phyloP scores from a whole-genome alignment of 805 yeast species.

The Sungouiella thailandica region DNA sequence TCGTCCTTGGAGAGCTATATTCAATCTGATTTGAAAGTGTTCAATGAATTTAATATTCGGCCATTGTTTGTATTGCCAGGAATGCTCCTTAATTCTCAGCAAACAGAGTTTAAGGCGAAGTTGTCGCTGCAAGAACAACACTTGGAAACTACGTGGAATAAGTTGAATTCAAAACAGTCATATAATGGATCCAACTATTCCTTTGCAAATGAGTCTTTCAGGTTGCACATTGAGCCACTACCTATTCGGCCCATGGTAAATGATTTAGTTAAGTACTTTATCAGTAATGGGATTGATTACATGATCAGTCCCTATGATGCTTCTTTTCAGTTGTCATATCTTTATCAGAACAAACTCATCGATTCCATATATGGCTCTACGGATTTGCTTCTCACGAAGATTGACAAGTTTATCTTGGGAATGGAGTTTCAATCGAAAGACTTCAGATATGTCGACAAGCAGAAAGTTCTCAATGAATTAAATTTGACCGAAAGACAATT shows the following conservation, averaged over 20 bases:
- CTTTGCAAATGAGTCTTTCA: constrained; percentile 41
- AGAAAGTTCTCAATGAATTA: constrained; percentile 55
- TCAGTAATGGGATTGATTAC: constrained; percentile 53
- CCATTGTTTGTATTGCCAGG: constrained; percentile 82
- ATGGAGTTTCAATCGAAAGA: constrained; percentile 63
- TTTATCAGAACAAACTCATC: constrained; percentile 50
- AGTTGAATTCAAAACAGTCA: constrained; percentile 23
- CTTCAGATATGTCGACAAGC: constrained; percentile 62
- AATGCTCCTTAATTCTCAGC: constrained; percentile 38
- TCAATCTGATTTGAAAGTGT: constrained; percentile 56
- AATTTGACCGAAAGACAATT: constrained; percentile 61
- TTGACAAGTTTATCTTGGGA: constrained; percentile 68
- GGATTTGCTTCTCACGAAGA: constrained; percentile 60
- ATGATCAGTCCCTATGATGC: constrained; percentile 80
- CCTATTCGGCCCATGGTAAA: constrained; percentile 46
- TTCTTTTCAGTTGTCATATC: constrained; percentile 72
- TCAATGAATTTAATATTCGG: constrained; percentile 58
- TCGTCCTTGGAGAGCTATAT: constrained; percentile 50
- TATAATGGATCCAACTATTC: constrained; percentile 17
- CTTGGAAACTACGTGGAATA: constrained; percentile 36
- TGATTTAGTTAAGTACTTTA: constrained; percentile 55
- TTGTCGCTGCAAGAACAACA: constrained; percentile 37
- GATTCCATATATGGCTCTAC: constrained; percentile 83
- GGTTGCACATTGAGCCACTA: constrained; percentile 47
- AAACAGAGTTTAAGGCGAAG: constrained; percentile 27